Base-by-base conservation (phyloP, 2,329 filamentous ascomycete species). In the Juglanconis juglandina region DNA sequence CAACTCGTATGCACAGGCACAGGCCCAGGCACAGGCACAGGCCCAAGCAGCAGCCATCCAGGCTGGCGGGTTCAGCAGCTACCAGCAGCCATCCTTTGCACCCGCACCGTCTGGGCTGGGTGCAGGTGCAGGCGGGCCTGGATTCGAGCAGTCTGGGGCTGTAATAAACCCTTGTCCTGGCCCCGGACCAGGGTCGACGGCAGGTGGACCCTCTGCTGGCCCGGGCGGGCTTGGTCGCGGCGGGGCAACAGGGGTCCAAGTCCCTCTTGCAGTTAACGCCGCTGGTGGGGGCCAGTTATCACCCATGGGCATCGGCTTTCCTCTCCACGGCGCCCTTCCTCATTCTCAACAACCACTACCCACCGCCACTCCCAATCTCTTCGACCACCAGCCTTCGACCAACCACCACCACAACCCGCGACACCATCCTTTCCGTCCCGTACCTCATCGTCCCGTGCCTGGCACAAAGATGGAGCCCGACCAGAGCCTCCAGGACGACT, bases 381-480 rank as follows among this genome's bases (percentile, higher is more conserved):
- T 58, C 39, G 39, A 46, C 14, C 55, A 44, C 39, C 10, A 44
- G 32, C 48, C 46, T 10, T 32, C 46, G 2, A 48, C 46, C 17
- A 32, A 14, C 53, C 63, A 14, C 59, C 64, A 48, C 53, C 34
- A 42, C 42, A 33, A 58, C 63, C 32, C 65, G 60, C 56, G 39
- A 44, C 41, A 44, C 48, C 34, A 63, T 5, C 44, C 37, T 6
- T 49, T 59, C 42, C 44, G 47, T 9, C 46, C 59, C 46, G 34
- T 35, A 34, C 8, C 50, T 10, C 33, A 33, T 13, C 30, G 35
- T 33, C 3, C 60, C 24, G 56, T 65, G 11, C 60, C 64, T 14
- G 37, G 56, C 59, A 58, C 70, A 67, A 74, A 75, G 66, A 79
- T 79, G 76, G 75, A 77, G 51, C 68, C 68, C 41, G 53, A 51